Percentiles rank a stretch among this genome's conserved stretches.
Conservation (phyloP, 768 basidiomycete species). For the Russula brevipes region DNA sequence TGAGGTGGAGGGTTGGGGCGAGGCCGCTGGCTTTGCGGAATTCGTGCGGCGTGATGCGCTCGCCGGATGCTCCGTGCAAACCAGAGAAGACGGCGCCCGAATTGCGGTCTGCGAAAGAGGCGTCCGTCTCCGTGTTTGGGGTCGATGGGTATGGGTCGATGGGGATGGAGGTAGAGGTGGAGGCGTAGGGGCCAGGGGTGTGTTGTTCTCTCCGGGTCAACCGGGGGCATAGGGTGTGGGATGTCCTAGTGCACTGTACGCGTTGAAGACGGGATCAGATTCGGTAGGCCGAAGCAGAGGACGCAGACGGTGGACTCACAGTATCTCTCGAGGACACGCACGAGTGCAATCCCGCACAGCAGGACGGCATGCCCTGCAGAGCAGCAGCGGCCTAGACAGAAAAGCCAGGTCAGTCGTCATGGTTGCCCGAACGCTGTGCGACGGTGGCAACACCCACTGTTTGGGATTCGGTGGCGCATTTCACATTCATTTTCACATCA, state of each 20-base stretch:
- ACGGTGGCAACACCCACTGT: neutral
- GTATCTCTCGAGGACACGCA: neutral
- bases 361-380: neutral
- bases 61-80: conserved; percentile 2
- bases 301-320: neutral
- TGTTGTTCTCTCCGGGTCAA: neutral
- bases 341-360: neutral
- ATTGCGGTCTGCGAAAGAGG: conserved; percentile 1
- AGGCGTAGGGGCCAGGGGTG: neutral
- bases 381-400: neutral
- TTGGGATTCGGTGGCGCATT: neutral
- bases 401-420: neutral
- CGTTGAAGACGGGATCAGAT: neutral
- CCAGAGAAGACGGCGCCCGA: conserved; percentile 9
- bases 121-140: neutral
- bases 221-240: neutral
- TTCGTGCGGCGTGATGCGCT: neutral
- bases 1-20: neutral
- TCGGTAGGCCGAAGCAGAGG: neutral
- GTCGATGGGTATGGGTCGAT: neutral
- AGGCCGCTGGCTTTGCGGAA: neutral
- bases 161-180: neutral
- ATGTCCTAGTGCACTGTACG: neutral
- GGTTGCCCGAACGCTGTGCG: too few relatives aligned
- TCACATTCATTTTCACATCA: neutral